A percentile compares a stretch with the other conserved stretches of the same genome.
Conservation (phyloP, 2,329 filamentous ascomycete genomes). For the Parastagonospora nodorum region DNA sequence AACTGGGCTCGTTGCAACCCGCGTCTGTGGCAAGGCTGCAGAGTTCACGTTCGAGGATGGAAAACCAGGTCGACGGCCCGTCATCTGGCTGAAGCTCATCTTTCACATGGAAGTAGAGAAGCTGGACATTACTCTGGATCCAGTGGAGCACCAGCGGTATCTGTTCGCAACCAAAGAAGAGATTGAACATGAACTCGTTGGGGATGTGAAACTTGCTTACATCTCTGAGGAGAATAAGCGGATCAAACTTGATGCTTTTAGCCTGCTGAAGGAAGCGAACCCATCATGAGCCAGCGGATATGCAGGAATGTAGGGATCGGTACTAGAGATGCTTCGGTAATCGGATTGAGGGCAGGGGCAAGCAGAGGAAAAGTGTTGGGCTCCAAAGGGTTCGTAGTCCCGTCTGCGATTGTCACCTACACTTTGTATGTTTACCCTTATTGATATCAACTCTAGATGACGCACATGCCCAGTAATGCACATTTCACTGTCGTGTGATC, state of each 20-base stretch:
- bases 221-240: conserved; percentile 38
- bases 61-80: conserved; percentile 11
- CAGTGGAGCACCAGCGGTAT: conserved; percentile 49
- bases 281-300: not conserved
- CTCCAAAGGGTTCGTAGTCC: too few relatives aligned
- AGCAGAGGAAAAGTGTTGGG: too few relatives aligned
- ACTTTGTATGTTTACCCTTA: too few relatives aligned
- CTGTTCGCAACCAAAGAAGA: conserved; percentile 50
- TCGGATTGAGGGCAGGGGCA: too few relatives aligned
- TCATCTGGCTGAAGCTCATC: conserved; percentile 44
- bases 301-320: not conserved
- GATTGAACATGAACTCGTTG: conserved; percentile 33
- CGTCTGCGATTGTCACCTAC: too few relatives aligned
- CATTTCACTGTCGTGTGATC: not conserved
- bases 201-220: conserved; percentile 36
- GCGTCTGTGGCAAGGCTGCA: conserved; percentile 50
- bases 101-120: conserved; percentile 44
- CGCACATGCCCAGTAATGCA: too few relatives aligned
- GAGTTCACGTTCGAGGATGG: conserved; percentile 38
- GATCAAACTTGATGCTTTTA: conserved; percentile 43
- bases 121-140: conserved; percentile 39
- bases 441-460: too few relatives aligned
- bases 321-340: not conserved
- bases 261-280: conserved; percentile 17
- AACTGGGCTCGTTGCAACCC: conserved; percentile 53